Base-by-base conservation (phyloP, 164 flowering plant species). In the Sextonia rubra region DNA sequence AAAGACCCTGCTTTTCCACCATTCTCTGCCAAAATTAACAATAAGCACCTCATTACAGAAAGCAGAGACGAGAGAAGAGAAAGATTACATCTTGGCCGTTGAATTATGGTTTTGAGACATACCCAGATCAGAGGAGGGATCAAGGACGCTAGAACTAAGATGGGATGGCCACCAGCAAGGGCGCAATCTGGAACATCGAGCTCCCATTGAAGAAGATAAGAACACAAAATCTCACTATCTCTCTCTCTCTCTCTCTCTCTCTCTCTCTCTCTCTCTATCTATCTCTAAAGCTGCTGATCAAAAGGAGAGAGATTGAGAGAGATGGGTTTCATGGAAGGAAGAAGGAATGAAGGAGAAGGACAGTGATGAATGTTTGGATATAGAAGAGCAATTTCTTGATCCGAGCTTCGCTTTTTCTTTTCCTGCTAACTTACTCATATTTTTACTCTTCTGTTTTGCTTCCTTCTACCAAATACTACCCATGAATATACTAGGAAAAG, bases 101-200 rank as follows among this genome's bases (percentile, higher is more conserved):
- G 64, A 12, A 12, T 52, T 5, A 12, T 15, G 58, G n/a, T 15
- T 15, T 60, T 49, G 47, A 74, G 47, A 17, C 44, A 15, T 62
- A 88, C 96, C 97, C 29, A 71, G 78, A 80, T 88, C 90, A 30
- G 89, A 82, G 29, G 85, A 77, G 0, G 66, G 12, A 65, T 85
- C 87, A 58, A 84, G 86, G 52, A 77, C 86, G 32, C 87, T 76
- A 20, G 89, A 77, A 60, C 87, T 84, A 75, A 87, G 82, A 70
- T 82, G 84, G 58, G 91, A 84, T n/a, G 83, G 86, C 83, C 89
- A 88, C 91, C 89, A 88, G 79, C 97, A 91, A 72, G 83, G 52
- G 7, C 90, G 77, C 76, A 89, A 87, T 74, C 82, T 89, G 62
- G 97, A 91, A 80, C 97, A 91, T 4, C 87, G 76, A 23, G 80